phyloP scores from a whole-genome alignment of 1,139 yeast genomes.

The Blastobotrys illinoisensis region DNA sequence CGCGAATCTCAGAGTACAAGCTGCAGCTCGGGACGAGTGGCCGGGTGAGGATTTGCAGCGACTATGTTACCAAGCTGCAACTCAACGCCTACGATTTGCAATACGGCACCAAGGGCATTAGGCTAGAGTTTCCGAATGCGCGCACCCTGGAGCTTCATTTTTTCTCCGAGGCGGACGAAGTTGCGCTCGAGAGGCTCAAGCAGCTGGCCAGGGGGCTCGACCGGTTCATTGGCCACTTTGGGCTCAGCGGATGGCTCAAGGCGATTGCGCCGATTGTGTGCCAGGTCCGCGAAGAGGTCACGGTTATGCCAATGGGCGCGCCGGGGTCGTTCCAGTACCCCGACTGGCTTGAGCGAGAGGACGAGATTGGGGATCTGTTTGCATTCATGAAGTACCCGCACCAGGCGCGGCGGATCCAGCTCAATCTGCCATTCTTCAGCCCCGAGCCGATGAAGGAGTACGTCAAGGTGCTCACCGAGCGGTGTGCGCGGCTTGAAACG shows the following conservation, averaged over 20 bases:
- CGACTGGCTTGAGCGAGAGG: not conserved
- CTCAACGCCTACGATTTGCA: not conserved
- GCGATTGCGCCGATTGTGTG: not conserved
- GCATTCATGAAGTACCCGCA: not conserved
- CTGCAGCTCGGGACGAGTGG: not conserved
- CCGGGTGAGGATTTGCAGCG: not conserved
- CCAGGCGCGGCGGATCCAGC: not conserved
- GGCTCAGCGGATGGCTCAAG: not conserved
- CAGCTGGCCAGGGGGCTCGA: not conserved
- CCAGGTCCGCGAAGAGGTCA: not conserved
- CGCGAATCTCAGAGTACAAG: not conserved
- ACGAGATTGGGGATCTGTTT: not conserved
- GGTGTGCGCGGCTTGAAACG: not conserved
- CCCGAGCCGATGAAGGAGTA: not conserved
- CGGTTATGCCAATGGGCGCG: not conserved
- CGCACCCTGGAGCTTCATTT: not conserved
- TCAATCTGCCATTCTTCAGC: not conserved
- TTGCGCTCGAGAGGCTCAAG: not conserved
- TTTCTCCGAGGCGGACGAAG: not conserved
- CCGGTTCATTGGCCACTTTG: not conserved
- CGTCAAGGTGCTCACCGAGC: not conserved
- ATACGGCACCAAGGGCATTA: not conserved
- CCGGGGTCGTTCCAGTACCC: not conserved
- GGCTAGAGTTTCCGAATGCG: not conserved
- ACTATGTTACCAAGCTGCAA: not conserved